Percentiles rank a stretch among this genome's conserved stretches.
Conservation (phyloP, 768 basidiomycete genomes). For the Lentinula detonsa region DNA sequence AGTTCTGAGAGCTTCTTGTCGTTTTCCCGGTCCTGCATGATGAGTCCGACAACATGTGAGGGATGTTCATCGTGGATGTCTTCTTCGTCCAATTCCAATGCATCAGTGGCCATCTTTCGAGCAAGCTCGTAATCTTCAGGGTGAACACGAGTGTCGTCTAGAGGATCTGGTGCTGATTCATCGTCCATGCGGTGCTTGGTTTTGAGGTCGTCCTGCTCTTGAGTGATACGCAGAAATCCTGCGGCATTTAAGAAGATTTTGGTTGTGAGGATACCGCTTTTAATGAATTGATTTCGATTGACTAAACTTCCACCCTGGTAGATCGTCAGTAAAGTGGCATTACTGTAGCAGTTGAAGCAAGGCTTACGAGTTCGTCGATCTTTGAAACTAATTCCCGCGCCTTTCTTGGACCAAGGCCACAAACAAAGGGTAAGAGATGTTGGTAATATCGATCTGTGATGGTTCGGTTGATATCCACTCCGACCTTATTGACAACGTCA, state of each 20-base stretch:
- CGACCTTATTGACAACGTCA: conserved; percentile 86
- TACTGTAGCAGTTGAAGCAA: conserved; percentile 9
- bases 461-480: conserved; percentile 94
- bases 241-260: conserved; percentile 91
- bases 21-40: conserved; percentile 80
- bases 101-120: conserved; percentile 97
- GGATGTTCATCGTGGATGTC: conserved; percentile 91
- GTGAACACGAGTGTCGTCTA: conserved; percentile 95
- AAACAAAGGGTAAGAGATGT: conserved; percentile 81
- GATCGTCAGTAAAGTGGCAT: conserved; percentile 3
- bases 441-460: conserved; percentile 87
- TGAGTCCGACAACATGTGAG: conserved; percentile 78
- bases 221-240: conserved; percentile 83
- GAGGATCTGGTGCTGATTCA: conserved; percentile 75
- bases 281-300: conserved; percentile 87
- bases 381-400: conserved; percentile 79
- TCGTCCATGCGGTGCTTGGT: conserved; percentile 51
- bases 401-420: conserved; percentile 93
- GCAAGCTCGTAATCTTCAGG: conserved; percentile 97
- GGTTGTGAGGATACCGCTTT: conserved; percentile 70
- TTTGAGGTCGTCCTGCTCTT: conserved; percentile 59
- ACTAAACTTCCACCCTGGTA: conserved; percentile 77
- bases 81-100: conserved; percentile 95
- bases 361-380: conserved; percentile 64
- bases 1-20: conserved; percentile 82